phyloP scores from a whole-genome alignment of 805 yeast species.

The Wilhelminamyces savonicus region DNA sequence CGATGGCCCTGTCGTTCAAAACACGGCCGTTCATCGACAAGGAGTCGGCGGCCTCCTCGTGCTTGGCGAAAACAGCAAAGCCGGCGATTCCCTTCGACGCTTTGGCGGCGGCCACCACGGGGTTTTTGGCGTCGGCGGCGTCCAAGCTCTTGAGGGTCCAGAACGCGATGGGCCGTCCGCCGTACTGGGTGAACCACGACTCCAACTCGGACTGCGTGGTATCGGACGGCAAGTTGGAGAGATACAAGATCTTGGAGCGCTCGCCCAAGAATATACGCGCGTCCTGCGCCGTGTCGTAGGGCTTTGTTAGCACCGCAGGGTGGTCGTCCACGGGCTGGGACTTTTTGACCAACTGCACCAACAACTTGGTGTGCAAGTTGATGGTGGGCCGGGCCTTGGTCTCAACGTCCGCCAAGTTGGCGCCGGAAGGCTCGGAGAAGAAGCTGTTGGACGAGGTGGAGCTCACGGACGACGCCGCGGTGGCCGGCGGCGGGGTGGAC shows the following conservation, averaged over 20 bases:
- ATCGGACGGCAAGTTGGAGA: conserved; percentile 77
- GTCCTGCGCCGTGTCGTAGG: conserved; percentile 75
- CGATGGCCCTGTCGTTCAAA: conserved; percentile 67
- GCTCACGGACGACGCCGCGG: conserved; percentile 1
- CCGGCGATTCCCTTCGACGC: conserved; percentile 46
- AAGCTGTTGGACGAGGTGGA: conserved; percentile 1
- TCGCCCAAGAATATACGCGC: conserved; percentile 61
- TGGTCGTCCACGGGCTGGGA: conserved; percentile 46
- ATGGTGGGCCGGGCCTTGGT: conserved; percentile 42
- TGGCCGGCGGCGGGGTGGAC: conserved; percentile 3
- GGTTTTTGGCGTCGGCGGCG: conserved; percentile 4
- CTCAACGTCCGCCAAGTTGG: conserved; percentile 10
- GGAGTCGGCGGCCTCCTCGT: conserved; percentile 80
- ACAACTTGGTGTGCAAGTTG: conserved; percentile 36
- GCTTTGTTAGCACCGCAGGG: conserved; percentile 54
- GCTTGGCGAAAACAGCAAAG: conserved; percentile 77
- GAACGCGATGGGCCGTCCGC: conserved; percentile 80
- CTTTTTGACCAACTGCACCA: conserved; percentile 42
- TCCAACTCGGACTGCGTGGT: conserved; percentile 89
- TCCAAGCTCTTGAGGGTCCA: conserved; percentile 74
- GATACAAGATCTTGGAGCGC: conserved; percentile 68
- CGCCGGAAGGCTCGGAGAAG: not conserved
- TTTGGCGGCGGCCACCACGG: no score
- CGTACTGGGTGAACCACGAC: conserved; percentile 84
- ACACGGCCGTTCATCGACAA: conserved; percentile 74